Evolutionary conservation across 805 yeast species (phyloP).

Genomic region (Kurtzmaniella cleridarum): DNA sequence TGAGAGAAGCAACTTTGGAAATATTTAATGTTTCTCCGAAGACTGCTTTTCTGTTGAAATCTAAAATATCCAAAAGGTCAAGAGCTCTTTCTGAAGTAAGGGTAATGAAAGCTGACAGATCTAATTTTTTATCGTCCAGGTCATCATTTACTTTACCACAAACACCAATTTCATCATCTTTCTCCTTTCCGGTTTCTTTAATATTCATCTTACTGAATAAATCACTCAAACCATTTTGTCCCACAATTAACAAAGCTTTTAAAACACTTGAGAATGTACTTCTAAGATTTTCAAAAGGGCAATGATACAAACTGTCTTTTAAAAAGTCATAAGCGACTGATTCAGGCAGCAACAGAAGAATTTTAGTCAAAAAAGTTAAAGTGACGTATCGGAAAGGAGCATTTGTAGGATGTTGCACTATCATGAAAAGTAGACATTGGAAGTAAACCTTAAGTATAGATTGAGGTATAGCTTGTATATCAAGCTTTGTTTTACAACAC

Average conservation of each 20-base stretch:
- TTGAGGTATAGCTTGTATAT: conserved; percentile 26
- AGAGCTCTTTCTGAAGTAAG: conserved; percentile 38
- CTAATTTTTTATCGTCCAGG: conserved; percentile 7
- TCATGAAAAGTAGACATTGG: conserved; percentile 23
- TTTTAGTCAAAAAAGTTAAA: conserved; percentile 58
- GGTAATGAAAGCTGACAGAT: conserved; percentile 8
- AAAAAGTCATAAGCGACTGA: conserved; percentile 54
- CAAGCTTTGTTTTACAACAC: conserved; percentile 17
- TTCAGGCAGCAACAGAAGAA: conserved; percentile 57
- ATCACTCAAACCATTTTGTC: conserved; percentile 17
- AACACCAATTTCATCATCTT: conserved; percentile 3
- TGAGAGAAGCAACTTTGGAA: conserved; percentile 35
- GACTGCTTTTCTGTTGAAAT: conserved; percentile 15
- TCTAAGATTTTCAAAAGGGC: conserved; percentile 61
- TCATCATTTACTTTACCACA: conserved; percentile 2
- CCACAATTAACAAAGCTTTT: conserved; percentile 51
- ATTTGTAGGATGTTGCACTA: conserved; percentile 13
- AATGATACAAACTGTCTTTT: conserved; percentile 55
- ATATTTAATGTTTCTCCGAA: conserved; percentile 28
- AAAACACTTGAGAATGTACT: conserved; percentile 60
- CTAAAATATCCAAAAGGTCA: conserved; percentile 25
- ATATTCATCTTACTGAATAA: background rate
- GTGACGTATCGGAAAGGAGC: conserved; percentile 36
- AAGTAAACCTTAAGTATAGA: conserved; percentile 23
- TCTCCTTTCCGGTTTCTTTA: conserved; percentile 5